These are phyloP conservation scores for Pugionium cornutum DNA, from an alignment of 345 rosid genomes.

Conservation along the genomic window DNA sequence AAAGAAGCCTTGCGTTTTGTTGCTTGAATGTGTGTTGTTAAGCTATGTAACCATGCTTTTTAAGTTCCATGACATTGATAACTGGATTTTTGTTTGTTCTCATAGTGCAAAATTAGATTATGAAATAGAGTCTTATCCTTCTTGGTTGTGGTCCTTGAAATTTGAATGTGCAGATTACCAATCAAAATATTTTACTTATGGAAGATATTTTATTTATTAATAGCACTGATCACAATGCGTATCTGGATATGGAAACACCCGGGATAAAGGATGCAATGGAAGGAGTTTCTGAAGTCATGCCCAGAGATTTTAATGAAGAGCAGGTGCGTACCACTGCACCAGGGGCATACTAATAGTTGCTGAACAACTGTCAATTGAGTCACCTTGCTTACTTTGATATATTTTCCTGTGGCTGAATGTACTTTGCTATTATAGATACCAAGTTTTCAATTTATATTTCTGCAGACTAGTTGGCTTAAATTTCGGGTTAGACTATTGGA, in stretches of 20 bases:
- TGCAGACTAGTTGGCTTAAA: slow-evolving; percentile 11
- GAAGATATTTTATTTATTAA: slow-evolving; percentile 35
- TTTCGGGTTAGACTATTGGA: not conserved
- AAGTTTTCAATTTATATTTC: slow-evolving; percentile 8
- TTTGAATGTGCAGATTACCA: slow-evolving; percentile 8
- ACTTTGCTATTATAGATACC: not conserved
- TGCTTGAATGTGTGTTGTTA: not conserved
- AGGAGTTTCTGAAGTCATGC: slow-evolving; percentile 47
- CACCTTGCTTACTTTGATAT: slow-evolving; percentile 14
- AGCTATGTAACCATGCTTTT: slow-evolving; percentile 3
- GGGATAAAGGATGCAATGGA: slow-evolving; percentile 38
- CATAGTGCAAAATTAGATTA: not conserved
- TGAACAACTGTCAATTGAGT: slow-evolving; percentile 3
- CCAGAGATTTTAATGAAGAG: slow-evolving; percentile 48
- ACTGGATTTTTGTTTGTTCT: slow-evolving; percentile 5
- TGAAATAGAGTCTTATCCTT: slow-evolving; percentile 4
- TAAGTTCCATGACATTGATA: slow-evolving; percentile 12
- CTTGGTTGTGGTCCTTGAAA: slow-evolving; percentile 15
- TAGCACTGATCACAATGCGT: slow-evolving; percentile 58
- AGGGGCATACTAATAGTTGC: slow-evolving; percentile 13
- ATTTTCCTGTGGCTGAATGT: slow-evolving; percentile 2
- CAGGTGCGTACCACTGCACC: slow-evolving; percentile 50
- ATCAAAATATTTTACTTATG: slow-evolving; percentile 17
- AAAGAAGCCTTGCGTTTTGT: slow-evolving; percentile 4
- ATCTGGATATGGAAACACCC: slow-evolving; percentile 41